Percentiles rank a stretch among this genome's conserved stretches.
Conservation (phyloP, 768 basidiomycete genomes). For the Suillus subaureus region DNA sequence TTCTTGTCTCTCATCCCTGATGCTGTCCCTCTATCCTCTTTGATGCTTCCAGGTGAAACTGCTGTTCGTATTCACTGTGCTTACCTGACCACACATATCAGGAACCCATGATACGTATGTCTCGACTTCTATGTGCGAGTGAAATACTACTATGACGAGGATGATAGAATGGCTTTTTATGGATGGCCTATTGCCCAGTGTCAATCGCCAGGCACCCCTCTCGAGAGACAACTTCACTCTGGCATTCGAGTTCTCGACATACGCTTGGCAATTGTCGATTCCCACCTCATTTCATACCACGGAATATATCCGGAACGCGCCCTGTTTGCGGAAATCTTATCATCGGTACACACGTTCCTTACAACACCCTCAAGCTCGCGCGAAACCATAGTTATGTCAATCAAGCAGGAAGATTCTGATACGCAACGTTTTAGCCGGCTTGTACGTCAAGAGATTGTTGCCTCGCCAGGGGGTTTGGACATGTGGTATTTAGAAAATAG, state of each 20-base stretch:
- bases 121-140: not conserved
- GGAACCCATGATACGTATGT: slow-evolving; percentile 75
- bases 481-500: slow-evolving; percentile 87
- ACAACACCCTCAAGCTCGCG: slow-evolving; percentile 52
- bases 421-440: slow-evolving; percentile 57
- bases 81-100: slow-evolving; percentile 21
- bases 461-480: slow-evolving; percentile 48
- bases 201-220: slow-evolving; percentile 63
- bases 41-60: slow-evolving; percentile 74
- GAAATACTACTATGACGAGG: slow-evolving; percentile 10
- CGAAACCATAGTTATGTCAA: slow-evolving; percentile 83
- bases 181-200: slow-evolving; percentile 90
- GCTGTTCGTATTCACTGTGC: slow-evolving; percentile 17
- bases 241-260: slow-evolving; percentile 86
- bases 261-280: slow-evolving; percentile 68
- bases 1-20: slow-evolving; percentile 71
- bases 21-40: slow-evolving; percentile 62
- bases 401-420: slow-evolving; percentile 84
- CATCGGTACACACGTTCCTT: slow-evolving; percentile 64
- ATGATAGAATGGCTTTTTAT: slow-evolving; percentile 67
- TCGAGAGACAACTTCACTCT: slow-evolving; percentile 67
- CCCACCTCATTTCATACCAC: slow-evolving; percentile 76
- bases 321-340: slow-evolving; percentile 67
- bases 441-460: slow-evolving; percentile 65
- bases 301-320: slow-evolving; percentile 72